phyloP scores from a whole-genome alignment of 2,329 filamentous ascomycete genomes.

The Ilyonectria sp. region DNA sequence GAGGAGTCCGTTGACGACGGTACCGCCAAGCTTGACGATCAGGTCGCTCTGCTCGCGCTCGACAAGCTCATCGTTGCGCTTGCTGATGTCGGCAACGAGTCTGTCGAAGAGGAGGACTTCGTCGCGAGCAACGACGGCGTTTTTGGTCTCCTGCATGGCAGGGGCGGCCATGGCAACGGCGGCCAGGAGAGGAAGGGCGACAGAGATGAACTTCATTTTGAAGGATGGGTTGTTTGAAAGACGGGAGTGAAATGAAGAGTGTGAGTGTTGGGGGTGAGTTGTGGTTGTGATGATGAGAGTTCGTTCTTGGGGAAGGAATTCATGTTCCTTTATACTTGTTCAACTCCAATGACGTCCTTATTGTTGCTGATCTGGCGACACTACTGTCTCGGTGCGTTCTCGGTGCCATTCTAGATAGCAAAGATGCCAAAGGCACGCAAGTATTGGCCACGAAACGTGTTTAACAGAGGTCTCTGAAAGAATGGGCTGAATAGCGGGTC shows the following conservation, averaged over 20 bases:
- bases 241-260: neutral
- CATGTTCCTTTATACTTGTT: neutral
- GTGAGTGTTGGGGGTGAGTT: neutral
- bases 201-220: constrained; percentile 25
- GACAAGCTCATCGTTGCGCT: constrained; percentile 4
- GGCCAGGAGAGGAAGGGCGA: constrained; percentile 15
- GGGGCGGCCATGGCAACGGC: constrained; percentile 12
- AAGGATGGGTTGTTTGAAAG: neutral
- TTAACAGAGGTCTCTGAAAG: neutral
- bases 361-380: neutral
- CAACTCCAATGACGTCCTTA: neutral
- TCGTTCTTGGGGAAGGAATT: constrained; percentile 6
- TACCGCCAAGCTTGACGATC: neutral
- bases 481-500: no score
- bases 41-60: constrained; percentile 6
- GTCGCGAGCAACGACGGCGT: neutral
- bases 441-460: neutral
- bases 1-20: neutral
- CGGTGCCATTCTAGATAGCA: neutral
- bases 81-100: neutral
- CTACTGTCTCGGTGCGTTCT: neutral
- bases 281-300: neutral
- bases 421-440: neutral
- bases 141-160: neutral
- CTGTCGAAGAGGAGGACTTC: neutral